phyloP scores from a whole-genome alignment of 345 rosid species.

The Streptanthus diversifolius region DNA sequence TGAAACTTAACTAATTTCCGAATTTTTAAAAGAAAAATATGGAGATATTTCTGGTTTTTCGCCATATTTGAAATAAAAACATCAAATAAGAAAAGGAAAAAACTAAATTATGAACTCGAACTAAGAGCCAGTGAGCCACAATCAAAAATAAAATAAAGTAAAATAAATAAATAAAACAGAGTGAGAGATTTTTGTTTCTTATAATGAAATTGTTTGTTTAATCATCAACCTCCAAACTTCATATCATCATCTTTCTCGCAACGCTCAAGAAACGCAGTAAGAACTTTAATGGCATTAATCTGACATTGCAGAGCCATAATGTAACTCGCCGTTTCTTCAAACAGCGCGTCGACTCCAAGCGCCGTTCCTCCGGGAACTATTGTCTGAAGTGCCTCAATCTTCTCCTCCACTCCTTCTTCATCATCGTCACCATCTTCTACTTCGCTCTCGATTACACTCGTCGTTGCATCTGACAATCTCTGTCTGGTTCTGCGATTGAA shows the following conservation, averaged over 20 bases:
- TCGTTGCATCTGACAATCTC: constrained; percentile 14
- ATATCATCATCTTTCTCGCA: constrained; percentile 38
- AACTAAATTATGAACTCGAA: constrained; percentile 14
- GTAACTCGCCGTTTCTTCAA: constrained; percentile 68
- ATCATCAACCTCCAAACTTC: constrained; percentile 51
- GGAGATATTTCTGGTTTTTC: not conserved
- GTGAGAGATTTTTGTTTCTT: not conserved
- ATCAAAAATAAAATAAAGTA: not conserved
- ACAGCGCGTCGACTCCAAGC: constrained; percentile 52
- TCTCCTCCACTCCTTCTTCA: constrained; percentile 43
- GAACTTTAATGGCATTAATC: constrained; percentile 54
- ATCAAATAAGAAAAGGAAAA: not conserved
- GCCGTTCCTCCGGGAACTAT: constrained; percentile 66
- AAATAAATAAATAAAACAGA: constrained; percentile 4
- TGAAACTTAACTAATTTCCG: not conserved
- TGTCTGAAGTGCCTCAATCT: constrained; percentile 63
- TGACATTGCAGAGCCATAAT: constrained; percentile 56
- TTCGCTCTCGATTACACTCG: constrained; percentile 11
- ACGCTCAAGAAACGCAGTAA: constrained; percentile 47
- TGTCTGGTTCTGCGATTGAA: constrained; percentile 18
- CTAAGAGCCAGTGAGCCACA: constrained; percentile 1
- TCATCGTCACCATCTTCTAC: constrained; percentile 36
- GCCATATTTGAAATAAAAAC: not conserved
- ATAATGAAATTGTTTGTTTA: not conserved
- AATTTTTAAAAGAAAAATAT: not conserved